Evolutionary conservation across 2,329 filamentous ascomycete genomes (phyloP), one percentile per base, ranked within the genome.

Genomic region (Domatiomyces catenatus): DNA sequence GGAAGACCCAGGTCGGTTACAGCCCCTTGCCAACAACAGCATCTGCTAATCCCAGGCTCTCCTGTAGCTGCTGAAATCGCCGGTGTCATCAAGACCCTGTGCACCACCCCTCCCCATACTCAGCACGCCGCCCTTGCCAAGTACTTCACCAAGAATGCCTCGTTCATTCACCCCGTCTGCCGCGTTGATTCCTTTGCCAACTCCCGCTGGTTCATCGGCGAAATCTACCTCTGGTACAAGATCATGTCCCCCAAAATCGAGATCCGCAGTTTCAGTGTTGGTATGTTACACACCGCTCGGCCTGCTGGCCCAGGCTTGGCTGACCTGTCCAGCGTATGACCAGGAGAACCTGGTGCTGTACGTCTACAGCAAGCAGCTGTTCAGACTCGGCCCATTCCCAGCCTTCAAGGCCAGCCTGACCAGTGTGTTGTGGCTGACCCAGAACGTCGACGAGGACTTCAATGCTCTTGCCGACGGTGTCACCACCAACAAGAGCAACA

Each of bases 221-320:
- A 75, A 58, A 81, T 94, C 51, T 93, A 86, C 62, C 77, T 80
- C 42, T 89, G 84, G 84, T 90, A 93, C 67, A 86, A 87, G 61
- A 83, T 90, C 56, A 71, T 94, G 62, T 86, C 81, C 54, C 88
- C 88, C 0, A 70, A 72, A 17, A 84, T 92, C 56, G 73, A 81
- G 44, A 67, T 90, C 10, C 68, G 75, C 1, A 71, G 94, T 17
- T 76, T 86, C 48, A 74, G 71, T 26, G 66, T 80, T 17, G 76
- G 76, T 78, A 61, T 22, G 67, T 63, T 7, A 5, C 8, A 42
- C 15, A 8, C 28, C 42, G n/a, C 18, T 39, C 2, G 15, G 44
- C n/a, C 8, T 18, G 43, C 7, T 42, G 12, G 24, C n/a, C 12
- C 22, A 10, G 20, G 6, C 22, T 26, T 5, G 12, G 26, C 44